Percentiles rank a stretch among this genome's conserved stretches.
Evolutionary conservation across 2,329 filamentous ascomycete genomes (phyloP).

Genomic region (Ceratocystis colombiana): DNA sequence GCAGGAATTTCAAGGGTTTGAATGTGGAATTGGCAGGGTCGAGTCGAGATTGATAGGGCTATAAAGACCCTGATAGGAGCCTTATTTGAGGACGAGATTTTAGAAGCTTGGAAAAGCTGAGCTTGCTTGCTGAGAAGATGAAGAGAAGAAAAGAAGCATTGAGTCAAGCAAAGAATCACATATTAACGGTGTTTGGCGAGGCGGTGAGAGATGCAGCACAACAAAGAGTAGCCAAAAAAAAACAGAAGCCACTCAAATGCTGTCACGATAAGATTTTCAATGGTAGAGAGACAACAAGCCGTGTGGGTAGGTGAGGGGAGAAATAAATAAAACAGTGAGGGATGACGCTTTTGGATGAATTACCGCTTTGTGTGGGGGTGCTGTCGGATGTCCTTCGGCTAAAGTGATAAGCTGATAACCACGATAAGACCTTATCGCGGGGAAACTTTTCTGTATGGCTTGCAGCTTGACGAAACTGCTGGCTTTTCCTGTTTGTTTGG

Average conservation of each 20-base stretch:
- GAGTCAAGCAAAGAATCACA: constrained; percentile 24
- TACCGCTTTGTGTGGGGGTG: neutral
- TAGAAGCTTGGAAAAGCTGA: neutral
- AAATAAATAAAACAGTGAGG: neutral
- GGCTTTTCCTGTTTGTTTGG: too few relatives aligned
- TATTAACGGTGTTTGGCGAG: constrained; percentile 22
- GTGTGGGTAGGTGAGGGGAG: neutral
- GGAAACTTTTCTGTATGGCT: constrained; percentile 24
- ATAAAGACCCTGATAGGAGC: neutral
- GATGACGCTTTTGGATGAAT: neutral
- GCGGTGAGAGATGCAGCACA: neutral
- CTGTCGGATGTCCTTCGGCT: constrained; percentile 16
- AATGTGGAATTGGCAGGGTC: neutral
- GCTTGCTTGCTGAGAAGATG: constrained; percentile 22
- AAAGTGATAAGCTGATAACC: constrained; percentile 14
- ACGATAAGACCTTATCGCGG: constrained; percentile 21
- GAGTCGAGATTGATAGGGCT: neutral
- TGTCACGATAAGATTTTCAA: neutral
- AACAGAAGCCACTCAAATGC: neutral
- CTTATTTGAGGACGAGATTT: neutral
- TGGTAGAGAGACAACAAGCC: neutral
- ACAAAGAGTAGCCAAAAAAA: neutral
- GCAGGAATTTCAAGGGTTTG: constrained; percentile 13
- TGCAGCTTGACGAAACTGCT: neutral
- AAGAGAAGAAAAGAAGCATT: constrained; percentile 19